Evolutionary conservation across 2,329 filamentous ascomycete species (phyloP).

Genomic region (Alternaria solani): DNA sequence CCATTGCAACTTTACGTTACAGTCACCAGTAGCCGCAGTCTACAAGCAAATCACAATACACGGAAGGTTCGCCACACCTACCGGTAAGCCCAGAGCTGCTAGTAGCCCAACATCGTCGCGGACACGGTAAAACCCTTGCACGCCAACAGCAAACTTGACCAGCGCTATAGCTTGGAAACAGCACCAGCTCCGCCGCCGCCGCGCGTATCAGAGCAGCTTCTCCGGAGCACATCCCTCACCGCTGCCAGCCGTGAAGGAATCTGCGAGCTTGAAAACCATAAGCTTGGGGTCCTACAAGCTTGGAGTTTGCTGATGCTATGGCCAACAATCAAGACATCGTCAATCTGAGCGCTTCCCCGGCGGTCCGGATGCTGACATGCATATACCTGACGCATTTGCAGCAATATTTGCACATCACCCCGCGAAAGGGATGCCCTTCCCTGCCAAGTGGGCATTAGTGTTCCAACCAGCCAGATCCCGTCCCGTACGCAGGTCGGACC

Average conservation of each 20-base stretch:
- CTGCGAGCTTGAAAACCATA: background rate
- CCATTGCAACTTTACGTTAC: background rate
- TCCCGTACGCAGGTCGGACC: conserved; percentile 19
- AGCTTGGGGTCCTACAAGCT: background rate
- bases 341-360: background rate
- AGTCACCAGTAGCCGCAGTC: background rate
- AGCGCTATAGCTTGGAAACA: conserved; percentile 9
- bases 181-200: conserved; percentile 1
- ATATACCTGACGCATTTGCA: background rate
- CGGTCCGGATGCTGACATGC: background rate
- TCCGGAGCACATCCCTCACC: background rate
- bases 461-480: conserved; percentile 12
- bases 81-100: background rate
- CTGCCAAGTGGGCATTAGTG: conserved; percentile 1
- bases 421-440: conserved; percentile 10
- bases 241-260: background rate
- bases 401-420: conserved; percentile 11
- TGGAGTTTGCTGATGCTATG: background rate
- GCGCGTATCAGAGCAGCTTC: conserved; percentile 6
- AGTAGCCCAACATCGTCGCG: background rate
- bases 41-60: conserved; percentile 18
- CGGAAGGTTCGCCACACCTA: conserved; percentile 30
- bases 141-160: background rate
- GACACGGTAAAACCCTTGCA: conserved; percentile 1
- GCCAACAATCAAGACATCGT: no score